Conservation (phyloP, 257 asterid genomes). For the Eucommia ulmoides region DNA sequence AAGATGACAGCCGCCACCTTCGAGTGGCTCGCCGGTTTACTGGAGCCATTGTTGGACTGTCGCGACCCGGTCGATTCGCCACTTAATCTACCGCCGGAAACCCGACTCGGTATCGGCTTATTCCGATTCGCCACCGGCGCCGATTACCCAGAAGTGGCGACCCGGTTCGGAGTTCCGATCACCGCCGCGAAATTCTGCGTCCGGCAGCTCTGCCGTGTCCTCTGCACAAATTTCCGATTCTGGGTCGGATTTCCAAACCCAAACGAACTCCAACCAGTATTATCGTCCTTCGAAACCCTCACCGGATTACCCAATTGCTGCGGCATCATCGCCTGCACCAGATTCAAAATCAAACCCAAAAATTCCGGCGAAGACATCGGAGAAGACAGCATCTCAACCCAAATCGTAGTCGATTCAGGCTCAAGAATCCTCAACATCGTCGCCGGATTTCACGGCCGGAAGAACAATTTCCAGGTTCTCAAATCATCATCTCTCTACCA, state of each 20-base stretch:
- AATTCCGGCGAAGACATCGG: neutral
- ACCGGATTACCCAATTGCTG: slow-evolving; percentile 78
- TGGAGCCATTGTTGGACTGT: slow-evolving; percentile 78
- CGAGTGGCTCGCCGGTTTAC: slow-evolving; percentile 80
- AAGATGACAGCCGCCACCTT: slow-evolving; percentile 53
- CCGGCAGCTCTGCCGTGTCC: slow-evolving; percentile 78
- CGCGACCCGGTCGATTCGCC: slow-evolving; percentile 78
- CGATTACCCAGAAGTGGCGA: slow-evolving; percentile 36
- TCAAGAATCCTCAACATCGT: slow-evolving; percentile 56
- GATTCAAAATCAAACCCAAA: slow-evolving; percentile 28
- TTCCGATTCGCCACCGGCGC: slow-evolving; percentile 71
- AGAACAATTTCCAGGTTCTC: slow-evolving; percentile 26
- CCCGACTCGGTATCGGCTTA: slow-evolving; percentile 72
- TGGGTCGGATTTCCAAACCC: slow-evolving; percentile 71
- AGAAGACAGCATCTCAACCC: slow-evolving; percentile 43
- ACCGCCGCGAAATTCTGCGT: slow-evolving; percentile 45
- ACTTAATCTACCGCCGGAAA: slow-evolving; percentile 40
- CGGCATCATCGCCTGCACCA: slow-evolving; percentile 42
- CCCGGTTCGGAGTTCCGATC: slow-evolving; percentile 42
- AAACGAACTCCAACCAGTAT: slow-evolving; percentile 40
- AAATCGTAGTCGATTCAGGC: slow-evolving; percentile 59
- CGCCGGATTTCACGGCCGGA: slow-evolving; percentile 59
- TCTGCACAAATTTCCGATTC: slow-evolving; percentile 76
- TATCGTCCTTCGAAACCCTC: slow-evolving; percentile 42
- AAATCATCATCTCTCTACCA: slow-evolving; percentile 36